Base-by-base conservation (phyloP, 306 rosid species). In the Ormosia semicastrata region DNA sequence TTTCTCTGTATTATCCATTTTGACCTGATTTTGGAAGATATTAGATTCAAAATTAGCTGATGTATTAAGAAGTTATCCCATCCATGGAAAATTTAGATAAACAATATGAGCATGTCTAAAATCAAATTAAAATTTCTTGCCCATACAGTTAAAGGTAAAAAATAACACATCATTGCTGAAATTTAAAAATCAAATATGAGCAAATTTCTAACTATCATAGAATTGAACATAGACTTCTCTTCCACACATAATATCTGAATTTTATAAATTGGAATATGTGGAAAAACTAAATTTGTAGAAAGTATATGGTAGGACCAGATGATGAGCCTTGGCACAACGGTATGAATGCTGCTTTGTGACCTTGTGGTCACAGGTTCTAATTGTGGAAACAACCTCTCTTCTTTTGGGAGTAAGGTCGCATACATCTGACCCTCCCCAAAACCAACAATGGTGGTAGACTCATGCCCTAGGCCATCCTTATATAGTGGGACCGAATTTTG, bases 11-110 rank as follows among this genome's bases (percentile, higher is more conserved):
- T 77, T 70, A 69, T 77, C 79, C 10, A 29, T 7, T 60, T 77
- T 75, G 70, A 73, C 92, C 99, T 92, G 85, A 57, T 53, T 85
- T 73, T 75, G 71, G 79, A 83, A 50, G 69, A 62, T 14, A 40
- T 54, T 59, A 68, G 43, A 52, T 73, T 40, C 73, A 72, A 63
- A 60, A 24, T 82, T 73, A 81, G 80, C 58, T 34, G 1, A 81
- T 46, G 65, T 11, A 73, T 43, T 5, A 76, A 80, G 63, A 39
- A 70, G 70, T 50, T 58, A 56, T 47, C 65, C 40, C 47, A 54
- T 54, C 80, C 73, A 60, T 10, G 76, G 43, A 67, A 30, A 58
- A 66, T 59, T 74, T 74, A 36, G 14, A 86, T 43, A 15, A 62
- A 17, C 59, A 73, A 74, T 6, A 3, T n/a, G 44, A 59, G 41